Percentiles rank a stretch among this genome's conserved stretches.
phyloP scores from a whole-genome alignment of 139 green algal genomes.

The Yamagishiella unicocca region DNA sequence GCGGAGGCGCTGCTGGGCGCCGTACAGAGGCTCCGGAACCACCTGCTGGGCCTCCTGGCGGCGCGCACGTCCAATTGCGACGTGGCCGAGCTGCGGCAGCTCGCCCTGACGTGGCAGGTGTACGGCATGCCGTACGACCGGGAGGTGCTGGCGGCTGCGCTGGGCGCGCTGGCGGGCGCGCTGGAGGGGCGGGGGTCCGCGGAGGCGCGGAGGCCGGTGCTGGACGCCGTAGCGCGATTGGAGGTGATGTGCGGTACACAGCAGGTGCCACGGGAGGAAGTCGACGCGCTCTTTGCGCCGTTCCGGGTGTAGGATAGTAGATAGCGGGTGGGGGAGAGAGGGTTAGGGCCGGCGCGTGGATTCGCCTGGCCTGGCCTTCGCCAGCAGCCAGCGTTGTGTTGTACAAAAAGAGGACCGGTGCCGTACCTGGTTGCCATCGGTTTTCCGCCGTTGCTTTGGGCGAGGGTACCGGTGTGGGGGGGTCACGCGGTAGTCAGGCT shows the following conservation, averaged over 20 bases:
- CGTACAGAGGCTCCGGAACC: neutral
- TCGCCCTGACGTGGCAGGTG: constrained; percentile 18
- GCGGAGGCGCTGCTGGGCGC: neutral
- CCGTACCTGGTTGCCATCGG: too few species aligned
- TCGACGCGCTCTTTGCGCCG: neutral
- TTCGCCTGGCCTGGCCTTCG: too few species aligned
- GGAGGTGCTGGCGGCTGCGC: neutral
- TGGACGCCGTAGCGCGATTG: neutral
- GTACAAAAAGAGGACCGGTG: too few species aligned
- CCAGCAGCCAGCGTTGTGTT: too few species aligned
- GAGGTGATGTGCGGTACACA: neutral
- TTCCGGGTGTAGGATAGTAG: neutral
- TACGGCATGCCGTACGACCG: constrained; percentile 32
- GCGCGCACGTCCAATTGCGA: neutral
- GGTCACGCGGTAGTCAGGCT: too few species aligned
- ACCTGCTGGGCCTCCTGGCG: constrained; percentile 10
- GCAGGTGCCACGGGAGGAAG: neutral
- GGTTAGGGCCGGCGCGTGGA: too few species aligned
- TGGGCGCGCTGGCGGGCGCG: neutral
- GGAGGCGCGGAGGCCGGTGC: neutral
- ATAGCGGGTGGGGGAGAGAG: too few species aligned
- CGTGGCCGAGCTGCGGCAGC: neutral
- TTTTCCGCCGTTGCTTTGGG: too few species aligned
- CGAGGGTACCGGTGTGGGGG: too few species aligned
- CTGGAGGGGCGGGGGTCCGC: neutral